Percentiles rank a stretch among this genome's conserved stretches.
Conservation (phyloP, 1,284 basidiomycete genomes). For the Heliocybe sulcata region DNA sequence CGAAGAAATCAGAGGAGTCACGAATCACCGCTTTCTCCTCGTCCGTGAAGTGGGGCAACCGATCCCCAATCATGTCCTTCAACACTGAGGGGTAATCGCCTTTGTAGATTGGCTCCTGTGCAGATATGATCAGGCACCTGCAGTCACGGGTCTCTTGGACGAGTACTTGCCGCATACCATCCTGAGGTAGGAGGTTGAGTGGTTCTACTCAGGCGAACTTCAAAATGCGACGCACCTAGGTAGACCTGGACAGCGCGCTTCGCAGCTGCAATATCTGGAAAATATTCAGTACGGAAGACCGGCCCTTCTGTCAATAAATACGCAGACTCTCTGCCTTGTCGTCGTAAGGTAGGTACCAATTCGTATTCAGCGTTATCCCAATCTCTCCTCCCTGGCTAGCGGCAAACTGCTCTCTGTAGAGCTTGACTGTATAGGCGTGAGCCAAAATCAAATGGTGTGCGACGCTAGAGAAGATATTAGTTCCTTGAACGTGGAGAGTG, state of each 20-base stretch:
- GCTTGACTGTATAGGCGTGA: constrained; percentile 49
- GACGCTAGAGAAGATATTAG: neutral
- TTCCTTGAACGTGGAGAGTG: neutral
- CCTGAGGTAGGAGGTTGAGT: too few species aligned
- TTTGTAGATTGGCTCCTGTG: constrained; percentile 65
- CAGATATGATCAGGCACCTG: constrained; percentile 14
- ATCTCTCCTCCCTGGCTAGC: constrained; percentile 41
- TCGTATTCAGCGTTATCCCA: constrained; percentile 67
- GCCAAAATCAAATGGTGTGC: constrained; percentile 16
- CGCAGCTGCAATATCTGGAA: constrained; percentile 51
- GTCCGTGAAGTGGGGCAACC: constrained; percentile 58
- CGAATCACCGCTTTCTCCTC: constrained; percentile 58
- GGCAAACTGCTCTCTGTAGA: constrained; percentile 48
- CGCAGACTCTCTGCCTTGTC: constrained; percentile 53
- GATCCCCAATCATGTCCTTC: constrained; percentile 50
- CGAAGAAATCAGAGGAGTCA: constrained; percentile 67
- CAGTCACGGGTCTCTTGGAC: too few species aligned
- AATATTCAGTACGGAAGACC: neutral
- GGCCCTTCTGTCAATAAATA: neutral
- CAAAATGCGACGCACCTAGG: neutral
- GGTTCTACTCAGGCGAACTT: too few species aligned
- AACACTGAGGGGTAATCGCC: constrained; percentile 65
- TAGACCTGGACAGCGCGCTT: constrained; percentile 32
- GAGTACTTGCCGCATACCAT: constrained; percentile 49
- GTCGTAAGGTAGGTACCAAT: constrained; percentile 67